Percentiles rank a stretch among this genome's conserved stretches.
Conservation (phyloP, 345 rosid species). For the Durio zibethinus region DNA sequence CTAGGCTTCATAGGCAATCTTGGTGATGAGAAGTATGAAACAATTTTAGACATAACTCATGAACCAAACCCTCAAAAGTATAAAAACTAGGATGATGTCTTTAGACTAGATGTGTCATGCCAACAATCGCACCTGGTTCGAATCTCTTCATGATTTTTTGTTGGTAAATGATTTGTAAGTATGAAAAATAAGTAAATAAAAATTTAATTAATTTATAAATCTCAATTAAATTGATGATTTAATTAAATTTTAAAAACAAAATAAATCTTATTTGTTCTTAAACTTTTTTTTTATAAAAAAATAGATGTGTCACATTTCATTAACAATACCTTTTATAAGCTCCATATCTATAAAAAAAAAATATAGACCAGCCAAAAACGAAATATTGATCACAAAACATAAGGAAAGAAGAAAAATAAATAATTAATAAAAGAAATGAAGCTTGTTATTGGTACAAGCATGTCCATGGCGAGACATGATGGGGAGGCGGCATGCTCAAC, state of each 20-base stretch:
- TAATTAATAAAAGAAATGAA: background rate
- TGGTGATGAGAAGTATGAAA: background rate
- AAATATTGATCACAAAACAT: background rate
- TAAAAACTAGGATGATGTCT: background rate
- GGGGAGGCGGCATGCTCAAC: constrained; percentile 54
- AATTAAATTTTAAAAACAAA: no score
- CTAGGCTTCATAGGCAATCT: background rate
- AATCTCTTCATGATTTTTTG: no score
- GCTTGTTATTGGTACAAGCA: constrained; percentile 7
- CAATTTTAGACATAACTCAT: background rate
- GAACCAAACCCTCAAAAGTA: background rate
- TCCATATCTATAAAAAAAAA: no score
- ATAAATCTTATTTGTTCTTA: no score
- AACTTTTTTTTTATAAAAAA: no score
- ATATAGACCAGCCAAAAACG: background rate
- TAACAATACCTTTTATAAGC: background rate
- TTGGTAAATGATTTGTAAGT: no score
- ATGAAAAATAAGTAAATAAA: no score
- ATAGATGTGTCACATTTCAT: background rate
- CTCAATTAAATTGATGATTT: no score
- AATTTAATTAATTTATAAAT: no score
- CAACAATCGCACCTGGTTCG: no score
- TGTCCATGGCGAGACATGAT: constrained; percentile 31
- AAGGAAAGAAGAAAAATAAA: background rate
- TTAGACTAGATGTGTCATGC: background rate